Conservation (phyloP, 306 rosid genomes). For the Casuarina glauca region DNA sequence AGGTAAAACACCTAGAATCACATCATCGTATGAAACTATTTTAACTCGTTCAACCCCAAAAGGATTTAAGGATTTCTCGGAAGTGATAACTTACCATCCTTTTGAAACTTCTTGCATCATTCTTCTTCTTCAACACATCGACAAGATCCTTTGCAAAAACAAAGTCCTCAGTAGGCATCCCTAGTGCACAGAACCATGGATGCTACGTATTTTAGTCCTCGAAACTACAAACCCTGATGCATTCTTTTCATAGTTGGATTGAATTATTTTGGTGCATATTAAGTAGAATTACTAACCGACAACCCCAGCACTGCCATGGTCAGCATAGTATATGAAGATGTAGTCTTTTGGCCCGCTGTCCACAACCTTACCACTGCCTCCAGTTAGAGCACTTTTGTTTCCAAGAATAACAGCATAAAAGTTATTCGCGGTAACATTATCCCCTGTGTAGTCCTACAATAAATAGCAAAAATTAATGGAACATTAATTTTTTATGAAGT, state of each 20-base stretch:
- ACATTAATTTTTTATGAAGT: not conserved
- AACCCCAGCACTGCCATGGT: constrained; percentile 51
- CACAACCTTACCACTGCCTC: constrained; percentile 76
- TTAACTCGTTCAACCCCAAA: not conserved
- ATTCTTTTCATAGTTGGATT: not conserved
- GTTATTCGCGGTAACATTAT: constrained; percentile 18
- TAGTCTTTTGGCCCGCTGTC: constrained; percentile 54
- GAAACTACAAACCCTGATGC: not conserved
- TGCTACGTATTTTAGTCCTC: not conserved
- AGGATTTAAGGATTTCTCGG: not conserved
- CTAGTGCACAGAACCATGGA: constrained; percentile 23
- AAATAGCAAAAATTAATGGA: not conserved
- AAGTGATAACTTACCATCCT: constrained; percentile 39
- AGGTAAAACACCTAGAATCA: constrained; percentile 37
- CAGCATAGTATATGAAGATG: constrained; percentile 61
- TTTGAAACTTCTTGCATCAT: constrained; percentile 45
- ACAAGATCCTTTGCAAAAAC: constrained; percentile 44
- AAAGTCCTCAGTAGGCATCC: constrained; percentile 24
- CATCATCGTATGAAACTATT: not conserved
- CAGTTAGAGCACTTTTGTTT: constrained; percentile 42
- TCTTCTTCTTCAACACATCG: constrained; percentile 49
- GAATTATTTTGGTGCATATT: not conserved
- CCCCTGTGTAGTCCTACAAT: constrained; percentile 52
- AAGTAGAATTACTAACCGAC: constrained; percentile 38
- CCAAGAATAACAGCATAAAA: constrained; percentile 61